Conservation (phyloP, 345 rosid genomes). For the Lumnitzera littorea region DNA sequence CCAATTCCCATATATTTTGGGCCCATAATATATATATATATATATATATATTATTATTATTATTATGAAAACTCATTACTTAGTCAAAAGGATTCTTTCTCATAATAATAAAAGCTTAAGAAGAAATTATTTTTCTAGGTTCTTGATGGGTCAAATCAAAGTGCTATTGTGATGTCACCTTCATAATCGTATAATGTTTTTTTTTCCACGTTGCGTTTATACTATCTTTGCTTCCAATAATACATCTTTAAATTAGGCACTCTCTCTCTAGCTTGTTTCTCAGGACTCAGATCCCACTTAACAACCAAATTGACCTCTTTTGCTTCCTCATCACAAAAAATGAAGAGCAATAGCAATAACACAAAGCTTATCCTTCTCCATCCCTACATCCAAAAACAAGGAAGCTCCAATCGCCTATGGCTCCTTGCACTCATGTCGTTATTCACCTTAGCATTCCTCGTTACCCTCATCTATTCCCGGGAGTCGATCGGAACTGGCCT, state of each 20-base stretch:
- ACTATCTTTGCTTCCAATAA: constrained; percentile 11
- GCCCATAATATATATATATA: too few species aligned
- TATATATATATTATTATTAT: background rate
- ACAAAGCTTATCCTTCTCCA: constrained; percentile 91
- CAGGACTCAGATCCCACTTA: constrained; percentile 20
- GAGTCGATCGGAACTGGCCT: constrained; percentile 31
- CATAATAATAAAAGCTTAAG: constrained; percentile 4
- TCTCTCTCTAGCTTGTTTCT: constrained; percentile 17
- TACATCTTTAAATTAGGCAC: constrained; percentile 27
- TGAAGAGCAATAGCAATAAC: constrained; percentile 68
- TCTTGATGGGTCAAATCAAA: constrained; percentile 7
- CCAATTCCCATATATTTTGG: constrained; percentile 8
- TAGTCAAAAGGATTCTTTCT: constrained; percentile 1
- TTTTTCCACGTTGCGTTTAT: constrained; percentile 7
- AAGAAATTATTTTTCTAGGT: background rate
- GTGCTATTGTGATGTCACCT: constrained; percentile 30
- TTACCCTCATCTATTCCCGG: constrained; percentile 69
- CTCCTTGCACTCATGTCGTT: constrained; percentile 73
- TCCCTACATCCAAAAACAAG: constrained; percentile 90
- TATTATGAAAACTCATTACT: constrained; percentile 4
- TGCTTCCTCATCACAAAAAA: constrained; percentile 9
- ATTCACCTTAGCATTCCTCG: constrained; percentile 75
- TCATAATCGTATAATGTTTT: constrained; percentile 9
- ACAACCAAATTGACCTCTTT: constrained; percentile 1
- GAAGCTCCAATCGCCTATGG: constrained; percentile 74